These are phyloP conservation scores for Phalaenopsis equestris DNA, from an alignment of 106 monocot species.

Conservation along the genomic window DNA sequence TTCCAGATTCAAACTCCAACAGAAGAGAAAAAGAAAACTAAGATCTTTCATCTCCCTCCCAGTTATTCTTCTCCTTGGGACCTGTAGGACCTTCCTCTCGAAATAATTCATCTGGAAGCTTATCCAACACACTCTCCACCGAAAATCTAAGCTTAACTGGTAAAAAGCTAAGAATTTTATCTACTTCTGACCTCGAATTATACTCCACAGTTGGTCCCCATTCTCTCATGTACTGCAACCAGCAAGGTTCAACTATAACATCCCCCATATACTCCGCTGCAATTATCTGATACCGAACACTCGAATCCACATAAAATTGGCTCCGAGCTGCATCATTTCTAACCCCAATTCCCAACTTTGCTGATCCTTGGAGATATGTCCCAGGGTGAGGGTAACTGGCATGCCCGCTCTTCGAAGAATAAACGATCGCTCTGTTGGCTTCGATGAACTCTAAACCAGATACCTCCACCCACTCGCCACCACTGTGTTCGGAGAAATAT, in stretches of 20 bases:
- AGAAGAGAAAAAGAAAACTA: constrained; percentile 16
- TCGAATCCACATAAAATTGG: constrained; percentile 63
- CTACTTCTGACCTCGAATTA: constrained; percentile 66
- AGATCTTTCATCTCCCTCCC: constrained; percentile 89
- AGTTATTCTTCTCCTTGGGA: constrained; percentile 91
- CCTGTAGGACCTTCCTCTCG: constrained; percentile 95
- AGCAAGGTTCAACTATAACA: constrained; percentile 58
- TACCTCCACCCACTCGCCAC: constrained; percentile 80
- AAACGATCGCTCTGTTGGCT: constrained; percentile 67
- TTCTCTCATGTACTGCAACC: constrained; percentile 99
- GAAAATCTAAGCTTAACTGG: constrained; percentile 59
- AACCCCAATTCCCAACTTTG: constrained; percentile 74
- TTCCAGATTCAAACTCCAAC: not conserved
- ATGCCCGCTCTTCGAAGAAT: constrained; percentile 84
- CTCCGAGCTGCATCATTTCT: constrained; percentile 83
- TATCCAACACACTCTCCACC: constrained; percentile 64
- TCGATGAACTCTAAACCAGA: constrained; percentile 65
- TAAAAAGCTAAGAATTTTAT: constrained; percentile 62
- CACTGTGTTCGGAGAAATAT: constrained; percentile 95
- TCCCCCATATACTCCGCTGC: constrained; percentile 83
- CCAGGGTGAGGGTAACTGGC: constrained; percentile 80
- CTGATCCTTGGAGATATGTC: constrained; percentile 67
- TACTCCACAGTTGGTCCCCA: constrained; percentile 88
- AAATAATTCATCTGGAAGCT: constrained; percentile 78
- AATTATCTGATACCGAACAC: constrained; percentile 51